Conservation (phyloP, 371 early-diverging fungal genomes). For the Saksenaea vasiformis region DNA sequence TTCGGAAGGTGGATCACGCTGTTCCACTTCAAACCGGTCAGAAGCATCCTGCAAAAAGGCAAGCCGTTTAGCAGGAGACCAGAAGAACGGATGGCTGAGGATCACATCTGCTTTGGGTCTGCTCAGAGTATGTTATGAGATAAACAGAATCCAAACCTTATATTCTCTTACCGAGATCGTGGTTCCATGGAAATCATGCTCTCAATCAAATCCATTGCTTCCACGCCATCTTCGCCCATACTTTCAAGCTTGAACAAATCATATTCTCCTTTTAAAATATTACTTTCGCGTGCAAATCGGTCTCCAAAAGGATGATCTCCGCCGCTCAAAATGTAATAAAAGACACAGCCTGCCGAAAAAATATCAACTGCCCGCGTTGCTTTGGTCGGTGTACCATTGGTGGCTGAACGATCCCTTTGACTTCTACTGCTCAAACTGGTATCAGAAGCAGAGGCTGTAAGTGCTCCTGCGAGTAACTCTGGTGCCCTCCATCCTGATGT, state of each 20-base stretch:
- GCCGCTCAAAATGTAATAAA: conserved; percentile 85
- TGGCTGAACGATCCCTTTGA: conserved; percentile 13
- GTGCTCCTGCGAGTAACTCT: conserved; percentile 65
- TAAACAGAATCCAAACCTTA: too few relatives aligned
- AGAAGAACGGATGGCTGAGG: conserved; percentile 93
- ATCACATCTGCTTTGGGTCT: conserved; percentile 77
- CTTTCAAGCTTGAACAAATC: conserved; percentile 71
- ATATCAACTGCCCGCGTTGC: conserved; percentile 93
- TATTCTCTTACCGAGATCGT: conserved; percentile 63
- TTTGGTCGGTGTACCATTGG: conserved; percentile 38
- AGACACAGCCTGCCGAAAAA: conserved; percentile 95
- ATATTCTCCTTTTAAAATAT: conserved; percentile 77
- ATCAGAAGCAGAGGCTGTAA: conserved; percentile 31
- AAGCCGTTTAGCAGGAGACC: conserved; percentile 82
- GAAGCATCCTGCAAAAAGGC: conserved; percentile 93
- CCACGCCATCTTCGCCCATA: conserved; percentile 71
- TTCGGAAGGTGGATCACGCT: conserved; percentile 68
- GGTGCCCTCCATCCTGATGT: conserved; percentile 99
- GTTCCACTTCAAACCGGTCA: conserved; percentile 91
- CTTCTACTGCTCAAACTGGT: conserved; percentile 18
- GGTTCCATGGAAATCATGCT: conserved; percentile 86
- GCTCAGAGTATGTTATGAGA: background rate
- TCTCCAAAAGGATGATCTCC: conserved; percentile 97
- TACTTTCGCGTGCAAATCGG: conserved; percentile 82
- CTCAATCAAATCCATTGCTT: conserved; percentile 88